Evolutionary conservation across 805 yeast genomes (phyloP).

Genomic region (Scheffersomyces lignosus): DNA sequence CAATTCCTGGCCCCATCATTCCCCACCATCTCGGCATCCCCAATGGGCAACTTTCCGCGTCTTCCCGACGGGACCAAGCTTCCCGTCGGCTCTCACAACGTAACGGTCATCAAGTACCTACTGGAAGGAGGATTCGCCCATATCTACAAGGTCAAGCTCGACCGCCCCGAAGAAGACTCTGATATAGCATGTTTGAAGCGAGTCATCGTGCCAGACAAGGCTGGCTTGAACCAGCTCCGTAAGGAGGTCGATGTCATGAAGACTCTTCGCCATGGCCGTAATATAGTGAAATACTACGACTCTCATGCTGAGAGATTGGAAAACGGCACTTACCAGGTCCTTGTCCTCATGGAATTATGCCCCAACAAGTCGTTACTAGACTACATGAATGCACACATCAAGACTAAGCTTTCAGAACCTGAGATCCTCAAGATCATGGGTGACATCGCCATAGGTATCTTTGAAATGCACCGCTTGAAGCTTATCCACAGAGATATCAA

Average conservation of each 20-base stretch:
- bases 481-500: constrained; percentile 91
- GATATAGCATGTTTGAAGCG: constrained; percentile 69
- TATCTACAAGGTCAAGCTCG: constrained; percentile 63
- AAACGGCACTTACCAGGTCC: constrained; percentile 70
- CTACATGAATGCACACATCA: constrained; percentile 83
- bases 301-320: constrained; percentile 68
- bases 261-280: constrained; percentile 51
- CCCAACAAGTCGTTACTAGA: constrained; percentile 84
- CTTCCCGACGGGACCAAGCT: constrained; percentile 40
- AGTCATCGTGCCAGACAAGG: constrained; percentile 70
- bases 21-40: neutral
- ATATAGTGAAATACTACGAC: constrained; percentile 70
- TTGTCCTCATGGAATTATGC: constrained; percentile 91
- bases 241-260: constrained; percentile 83
- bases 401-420: constrained; percentile 70
- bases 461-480: constrained; percentile 79
- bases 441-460: constrained; percentile 77
- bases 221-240: constrained; percentile 62
- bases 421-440: constrained; percentile 83
- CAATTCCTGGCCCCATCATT: no score
- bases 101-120: constrained; percentile 33
- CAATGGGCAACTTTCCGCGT: constrained; percentile 27
- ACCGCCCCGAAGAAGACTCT: constrained; percentile 44
- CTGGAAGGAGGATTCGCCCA: constrained; percentile 77
- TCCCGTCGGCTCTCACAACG: constrained; percentile 42